Evolutionary conservation across 257 asterid genomes (phyloP), one percentile per base, ranked within the genome.

Genomic region (Echites panduratus): DNA sequence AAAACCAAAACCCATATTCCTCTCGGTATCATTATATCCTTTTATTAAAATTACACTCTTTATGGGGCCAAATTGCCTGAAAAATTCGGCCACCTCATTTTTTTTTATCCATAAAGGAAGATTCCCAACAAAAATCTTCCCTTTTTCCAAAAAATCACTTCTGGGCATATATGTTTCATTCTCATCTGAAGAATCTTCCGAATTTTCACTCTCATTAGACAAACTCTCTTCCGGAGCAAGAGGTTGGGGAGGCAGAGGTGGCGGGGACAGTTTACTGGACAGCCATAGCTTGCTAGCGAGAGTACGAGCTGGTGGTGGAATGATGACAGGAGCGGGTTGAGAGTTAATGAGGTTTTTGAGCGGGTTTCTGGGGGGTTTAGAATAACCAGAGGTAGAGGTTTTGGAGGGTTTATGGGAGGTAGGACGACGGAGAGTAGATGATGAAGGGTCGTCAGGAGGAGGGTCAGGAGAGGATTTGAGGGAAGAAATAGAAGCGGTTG

Each of bases 1-100:
- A 79, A 95, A 95, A 70, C 98, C 99, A 83, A 87, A 95, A 17
- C 99, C 99, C 94, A 87, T 86, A 77, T 95, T 95, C 83, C 87
- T 85, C 85, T 92, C 97, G 13, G 86, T 70, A 35, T 92, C 96
- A 74, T 90, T 85, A 73, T 87, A 89, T 9, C 97, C 98, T 85
- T 89, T 95, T 66, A 92, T 81, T 79, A 95, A 56, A 82, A 95
- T 83, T 79, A 91, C 98, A 75, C 82, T 92, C 83, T 85, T 85
- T 27, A 95, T 90, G 1, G 90, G 90, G 67, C 99, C 99, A 83
- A 95, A 95, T 68, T 95, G 99, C 87, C 98, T 82, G 82, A 95
- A 95, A 81, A 88, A 95, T 88, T 95, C 98, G 6, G 78, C 73
- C 19, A 95, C 79, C 78, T 92, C 96, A 58, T 45, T 76, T 75